Percentiles rank a stretch among this genome's conserved stretches.
These are phyloP conservation scores for Candida sanyiensis DNA, from an alignment of 805 yeast species.

Conservation along the genomic window DNA sequence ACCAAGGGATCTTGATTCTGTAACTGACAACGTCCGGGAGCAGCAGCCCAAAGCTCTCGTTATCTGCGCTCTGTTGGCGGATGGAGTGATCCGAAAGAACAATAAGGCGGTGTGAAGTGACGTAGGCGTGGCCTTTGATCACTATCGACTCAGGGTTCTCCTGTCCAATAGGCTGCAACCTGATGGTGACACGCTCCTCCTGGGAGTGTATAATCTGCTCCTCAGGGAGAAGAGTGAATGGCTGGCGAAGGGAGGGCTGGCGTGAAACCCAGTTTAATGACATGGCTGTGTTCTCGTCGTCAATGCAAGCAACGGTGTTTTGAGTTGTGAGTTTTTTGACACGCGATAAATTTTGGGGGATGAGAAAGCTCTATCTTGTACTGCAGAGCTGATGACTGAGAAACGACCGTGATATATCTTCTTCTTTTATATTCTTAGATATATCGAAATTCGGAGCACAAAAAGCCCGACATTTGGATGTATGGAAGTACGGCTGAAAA, in stretches of 20 bases:
- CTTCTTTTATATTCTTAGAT: too few species aligned
- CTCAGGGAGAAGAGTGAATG: conserved; percentile 25
- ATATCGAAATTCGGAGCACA: too few species aligned
- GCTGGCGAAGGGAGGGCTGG: conserved; percentile 7
- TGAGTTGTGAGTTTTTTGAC: too few species aligned
- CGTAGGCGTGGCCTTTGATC: conserved; percentile 32
- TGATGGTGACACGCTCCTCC: conserved; percentile 12
- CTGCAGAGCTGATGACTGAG: too few species aligned
- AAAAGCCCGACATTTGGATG: too few species aligned
- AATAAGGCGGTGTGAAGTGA: conserved; percentile 39
- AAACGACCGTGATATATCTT: too few species aligned
- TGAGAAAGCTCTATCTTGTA: too few species aligned
- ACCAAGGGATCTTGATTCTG: conserved; percentile 44
- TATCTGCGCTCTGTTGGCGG: neutral
- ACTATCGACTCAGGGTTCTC: conserved; percentile 20
- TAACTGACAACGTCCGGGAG: conserved; percentile 29
- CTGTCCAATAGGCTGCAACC: conserved; percentile 19
- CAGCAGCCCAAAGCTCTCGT: conserved; percentile 35
- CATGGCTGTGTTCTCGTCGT: conserved; percentile 15
- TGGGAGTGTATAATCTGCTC: conserved; percentile 20
- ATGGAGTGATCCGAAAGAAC: conserved; percentile 23
- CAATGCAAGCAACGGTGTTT: too few species aligned
- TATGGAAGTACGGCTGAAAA: too few species aligned
- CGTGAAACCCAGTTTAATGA: conserved; percentile 29
- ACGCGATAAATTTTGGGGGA: too few species aligned